Evolutionary conservation across 345 rosid species (phyloP), one percentile per base, ranked within the genome.

Genomic region (Aquilaria yunnanensis): DNA sequence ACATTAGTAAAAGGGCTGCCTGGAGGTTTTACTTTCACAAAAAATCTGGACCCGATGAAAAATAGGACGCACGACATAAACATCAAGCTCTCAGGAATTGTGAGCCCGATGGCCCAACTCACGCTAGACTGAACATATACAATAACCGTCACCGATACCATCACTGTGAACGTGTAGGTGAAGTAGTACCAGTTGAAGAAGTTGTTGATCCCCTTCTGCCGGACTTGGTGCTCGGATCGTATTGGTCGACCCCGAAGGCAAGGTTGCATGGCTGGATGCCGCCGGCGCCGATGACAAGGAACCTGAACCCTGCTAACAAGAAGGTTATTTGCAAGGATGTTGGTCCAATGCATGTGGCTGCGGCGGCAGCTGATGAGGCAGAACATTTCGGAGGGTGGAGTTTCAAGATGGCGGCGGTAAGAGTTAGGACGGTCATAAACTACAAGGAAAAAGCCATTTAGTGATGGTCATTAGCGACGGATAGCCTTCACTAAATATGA

Each of bases 221-320:
- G 1, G 78, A 67, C 43, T 75, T 69, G 1, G 75, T 61, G 0
- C 53, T 54, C 6, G 83, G 78, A 37, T 79, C 56, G 65, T 75
- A 79, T 12, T 79, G 83, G 9, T 79, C 83, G 10, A 74, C 83
- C 23, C 83, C 83, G 14, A 75, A 75, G 46, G 83, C 80, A 9
- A 75, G 56, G 65, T 72, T 75, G 55, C 80, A 79, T 4, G 83
- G 83, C 65, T 78, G 12, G 61, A 75, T 75, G 41, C 83, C 83
- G 13, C 75, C 80, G 12, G 83, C 80, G 63, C 83, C 83, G 1
- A 75, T 33, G 3, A 75, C 23, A n/a, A 79, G 9, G 46, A 79
- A 62, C 4, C 59, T 74, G 6, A 79, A 70, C 0, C 60, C 77
- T 14, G 55, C 54, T 2, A 75, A 32, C 1, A 75, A 43, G 45